Percentiles rank a stretch among this genome's conserved stretches.
These are phyloP conservation scores for Neostapfia colusana DNA, from an alignment of 176 grass and related monocot genomes.

Conservation along the genomic window DNA sequence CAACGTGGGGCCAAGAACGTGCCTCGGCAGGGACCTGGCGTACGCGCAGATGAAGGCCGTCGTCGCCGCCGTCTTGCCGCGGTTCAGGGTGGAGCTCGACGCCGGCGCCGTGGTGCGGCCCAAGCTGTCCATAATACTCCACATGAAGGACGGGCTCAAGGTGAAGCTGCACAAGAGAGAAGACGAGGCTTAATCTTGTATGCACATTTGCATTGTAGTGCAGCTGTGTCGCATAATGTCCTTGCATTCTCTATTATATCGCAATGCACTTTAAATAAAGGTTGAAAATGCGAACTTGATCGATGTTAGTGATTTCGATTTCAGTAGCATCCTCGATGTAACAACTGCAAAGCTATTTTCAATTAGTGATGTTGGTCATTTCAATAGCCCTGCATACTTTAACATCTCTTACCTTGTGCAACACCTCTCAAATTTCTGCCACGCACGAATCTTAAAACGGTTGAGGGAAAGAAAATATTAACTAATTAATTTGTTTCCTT, in stretches of 20 bases:
- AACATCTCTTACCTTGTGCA: no score
- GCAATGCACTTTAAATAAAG: not conserved
- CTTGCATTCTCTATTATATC: not conserved
- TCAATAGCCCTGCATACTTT: not conserved
- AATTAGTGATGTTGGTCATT: not conserved
- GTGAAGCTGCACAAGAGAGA: conserved; percentile 45
- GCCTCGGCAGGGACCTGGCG: conserved; percentile 64
- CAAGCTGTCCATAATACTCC: conserved; percentile 74
- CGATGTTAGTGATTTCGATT: no score
- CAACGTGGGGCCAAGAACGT: conserved; percentile 72
- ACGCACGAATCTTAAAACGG: no score
- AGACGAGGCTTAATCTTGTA: not conserved
- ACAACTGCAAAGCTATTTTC: not conserved
- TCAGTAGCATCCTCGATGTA: no score
- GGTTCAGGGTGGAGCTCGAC: conserved; percentile 52
- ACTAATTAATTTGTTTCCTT: no score
- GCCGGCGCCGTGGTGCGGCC: conserved; percentile 34
- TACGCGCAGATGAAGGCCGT: conserved; percentile 73
- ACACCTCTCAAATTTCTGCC: no score
- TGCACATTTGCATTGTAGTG: not conserved
- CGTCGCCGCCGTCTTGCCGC: conserved; percentile 44
- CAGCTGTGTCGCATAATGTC: not conserved
- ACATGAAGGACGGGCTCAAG: conserved; percentile 74
- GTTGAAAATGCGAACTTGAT: not conserved
- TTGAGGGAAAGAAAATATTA: no score